Base-by-base conservation (phyloP, 192 early-diverging fungal genomes). In the Rhizophagus sp. region DNA sequence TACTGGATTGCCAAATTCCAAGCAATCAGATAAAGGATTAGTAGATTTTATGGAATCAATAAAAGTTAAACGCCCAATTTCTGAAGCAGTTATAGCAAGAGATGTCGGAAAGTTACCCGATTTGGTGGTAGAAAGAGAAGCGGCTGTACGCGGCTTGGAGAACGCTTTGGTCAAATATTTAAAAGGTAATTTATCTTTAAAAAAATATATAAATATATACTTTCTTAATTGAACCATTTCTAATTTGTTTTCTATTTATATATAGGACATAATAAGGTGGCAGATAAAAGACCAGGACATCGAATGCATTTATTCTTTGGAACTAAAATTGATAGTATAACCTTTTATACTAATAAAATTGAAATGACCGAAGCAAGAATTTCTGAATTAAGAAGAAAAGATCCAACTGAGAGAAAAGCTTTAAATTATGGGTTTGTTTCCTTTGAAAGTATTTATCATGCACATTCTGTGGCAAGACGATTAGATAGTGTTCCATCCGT, bases 371-470 rank as follows among this genome's bases (percentile, higher is more conserved):
- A 88, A 70, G 73, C 80, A 3, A 75, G 87, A 36, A 93, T 94
- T 81, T 85, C 86, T 41, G 50, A 82, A 52, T 82, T 84, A 9
- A 84, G 92, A 9, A 84, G 92, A 33, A 70, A 67, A 13, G 80
- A 88, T 69, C 82, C 88, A 22, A 79, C 81, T 24, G 83, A 84
- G 1, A 88, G 85, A 41, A 89, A 82, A 34, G 82, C 89, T 8
- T 90, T 90, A 62, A 94, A 89, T 81, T 91, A 92, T 39, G 94
- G 88, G 0, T 95, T 92, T 83, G 85, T 95, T 33, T 92, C 92
- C 1, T 95, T 89, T 44, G 82, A 83, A 33, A 86, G 84, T 33
- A 89, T 92, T 76, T 81, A 77, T 5, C 82, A 81, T 39, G 88
- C 89, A 12, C 87, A 88, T 71, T 78, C 72, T 11, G 81, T 78